Evolutionary conservation across 2,329 filamentous ascomycete species (phyloP).

Genomic region (Pseudocercospora vitis): DNA sequence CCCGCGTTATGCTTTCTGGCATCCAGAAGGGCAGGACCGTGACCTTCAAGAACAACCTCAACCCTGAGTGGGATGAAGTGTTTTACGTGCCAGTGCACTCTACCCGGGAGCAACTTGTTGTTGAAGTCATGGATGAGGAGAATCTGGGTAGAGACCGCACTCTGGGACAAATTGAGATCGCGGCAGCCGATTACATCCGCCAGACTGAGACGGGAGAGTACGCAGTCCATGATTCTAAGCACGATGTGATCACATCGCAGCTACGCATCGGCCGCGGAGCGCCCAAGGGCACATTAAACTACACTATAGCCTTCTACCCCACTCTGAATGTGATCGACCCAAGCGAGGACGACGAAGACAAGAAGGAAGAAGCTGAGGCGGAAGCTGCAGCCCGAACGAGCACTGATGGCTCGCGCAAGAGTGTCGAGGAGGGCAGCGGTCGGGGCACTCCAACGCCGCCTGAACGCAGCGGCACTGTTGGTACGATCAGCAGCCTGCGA

Average conservation of each 20-base stretch:
- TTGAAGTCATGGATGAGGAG: constrained; percentile 98
- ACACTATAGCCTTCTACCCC: constrained; percentile 86
- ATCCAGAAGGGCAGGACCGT: constrained; percentile 90
- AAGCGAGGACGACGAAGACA: not conserved
- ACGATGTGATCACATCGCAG: constrained; percentile 60
- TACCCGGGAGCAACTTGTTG: constrained; percentile 73
- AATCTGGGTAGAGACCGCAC: constrained; percentile 87
- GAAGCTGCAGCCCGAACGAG: constrained; percentile 47
- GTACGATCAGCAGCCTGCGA: constrained; percentile 44
- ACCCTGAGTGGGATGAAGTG: constrained; percentile 94
- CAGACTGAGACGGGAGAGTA: constrained; percentile 81
- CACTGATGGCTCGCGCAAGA: constrained; percentile 24
- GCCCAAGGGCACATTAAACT: constrained; percentile 77
- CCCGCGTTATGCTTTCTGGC: constrained; percentile 81
- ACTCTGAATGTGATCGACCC: constrained; percentile 84
- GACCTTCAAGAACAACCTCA: constrained; percentile 92
- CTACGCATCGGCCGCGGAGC: constrained; percentile 72
- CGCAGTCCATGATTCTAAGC: constrained; percentile 72
- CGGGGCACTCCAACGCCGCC: constrained; percentile 7
- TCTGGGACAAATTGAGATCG: constrained; percentile 76
- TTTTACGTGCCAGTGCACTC: constrained; percentile 91
- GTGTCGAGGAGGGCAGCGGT: constrained; percentile 13
- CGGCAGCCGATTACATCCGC: constrained; percentile 73
- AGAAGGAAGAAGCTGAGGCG: constrained; percentile 32
- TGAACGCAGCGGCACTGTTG: constrained; percentile 35